Base-by-base conservation (phyloP, 257 asterid species). In the Oldenlandia corymbosa region DNA sequence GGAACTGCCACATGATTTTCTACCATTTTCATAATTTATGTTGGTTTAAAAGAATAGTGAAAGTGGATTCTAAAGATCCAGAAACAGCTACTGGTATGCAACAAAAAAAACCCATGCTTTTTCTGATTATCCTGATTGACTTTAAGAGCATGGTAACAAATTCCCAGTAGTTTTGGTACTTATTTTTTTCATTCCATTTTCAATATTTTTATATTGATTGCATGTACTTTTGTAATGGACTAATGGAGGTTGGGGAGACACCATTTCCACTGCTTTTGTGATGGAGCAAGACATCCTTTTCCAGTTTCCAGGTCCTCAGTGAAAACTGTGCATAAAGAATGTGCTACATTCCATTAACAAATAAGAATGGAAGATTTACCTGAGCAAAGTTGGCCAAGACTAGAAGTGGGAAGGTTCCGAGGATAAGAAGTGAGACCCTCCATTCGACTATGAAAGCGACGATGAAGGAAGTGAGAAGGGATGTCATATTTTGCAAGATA, bases 311-410 rank as follows among this genome's bases (percentile, higher is more conserved):
- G 50, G 50, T 5, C 50, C 4, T n/a, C 50, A 17, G 50, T 45
- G 21, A 45, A 45, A 45, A 45, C 18, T 21, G 50, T 17, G 50
- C 21, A 45, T 41, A 12, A 57, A 30, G 34, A 57, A 56, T 5
- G 30, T 57, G 46, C 3, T 18, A 57, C 45, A 18, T 57, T 34
- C n/a, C 16, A n/a, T n/a, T n/a, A 45, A 31, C 42, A 9, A 37
- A 21, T 48, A 49, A 20, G 30, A n/a, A n/a, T n/a, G n/a, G 60
- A 68, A 58, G 31, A n/a, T 34, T 77, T 80, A 93, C 99, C 96
- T 93, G 99, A 64, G 99, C 99, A 70, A 93, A 93, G 83, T 93
- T 93, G 62, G 99, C 99, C 0, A 93, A 88, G 80, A 93, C 97
- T 9, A 90, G 81, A 59, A 93, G 99, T 7, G 99, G 99, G 82